Percentiles rank a stretch among this genome's conserved stretches.
Evolutionary conservation across 2,329 filamentous ascomycete species (phyloP).

Genomic region (Sporothrix pallida): DNA sequence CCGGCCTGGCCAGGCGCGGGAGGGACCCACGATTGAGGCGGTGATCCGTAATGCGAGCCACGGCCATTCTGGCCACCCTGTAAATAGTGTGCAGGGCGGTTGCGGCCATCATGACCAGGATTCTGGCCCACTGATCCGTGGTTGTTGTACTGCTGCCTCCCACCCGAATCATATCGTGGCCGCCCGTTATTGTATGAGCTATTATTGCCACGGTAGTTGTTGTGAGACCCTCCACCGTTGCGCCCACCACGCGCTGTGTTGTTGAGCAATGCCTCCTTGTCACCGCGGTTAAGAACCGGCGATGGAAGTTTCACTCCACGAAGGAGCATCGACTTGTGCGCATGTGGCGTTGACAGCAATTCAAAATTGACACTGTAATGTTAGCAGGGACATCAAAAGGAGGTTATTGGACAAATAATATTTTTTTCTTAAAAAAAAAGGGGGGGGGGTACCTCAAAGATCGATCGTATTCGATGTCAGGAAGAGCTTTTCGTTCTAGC

Average conservation of each 20-base stretch:
- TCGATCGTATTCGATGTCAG: conserved; percentile 80
- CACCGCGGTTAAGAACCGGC: conserved; percentile 74
- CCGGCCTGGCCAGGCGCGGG: conserved; percentile 53
- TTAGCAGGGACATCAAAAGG: background rate
- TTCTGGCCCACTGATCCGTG: conserved; percentile 50
- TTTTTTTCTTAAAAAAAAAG: background rate
- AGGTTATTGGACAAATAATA: background rate
- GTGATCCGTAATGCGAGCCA: conserved; percentile 40
- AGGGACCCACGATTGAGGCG: conserved; percentile 48
- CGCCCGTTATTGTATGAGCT: conserved; percentile 25
- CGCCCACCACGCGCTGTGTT: conserved; percentile 71
- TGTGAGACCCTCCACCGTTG: conserved; percentile 47
- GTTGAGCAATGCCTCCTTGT: conserved; percentile 74
- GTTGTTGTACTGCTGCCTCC: conserved; percentile 54
- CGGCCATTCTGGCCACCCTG: conserved; percentile 36
- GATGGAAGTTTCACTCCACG: conserved; percentile 77
- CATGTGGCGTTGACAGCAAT: conserved; percentile 72
- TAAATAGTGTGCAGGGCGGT: conserved; percentile 31
- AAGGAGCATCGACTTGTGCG: conserved; percentile 93
- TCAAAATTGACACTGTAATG: conserved; percentile 78
- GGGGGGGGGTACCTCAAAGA: conserved; percentile 70
- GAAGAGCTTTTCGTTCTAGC: conserved; percentile 72
- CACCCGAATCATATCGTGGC: conserved; percentile 19
- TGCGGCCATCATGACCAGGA: conserved; percentile 35
- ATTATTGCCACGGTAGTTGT: conserved; percentile 1